Base-by-base conservation (phyloP, 2,329 filamentous ascomycete species). In the Fusarium sp. region DNA sequence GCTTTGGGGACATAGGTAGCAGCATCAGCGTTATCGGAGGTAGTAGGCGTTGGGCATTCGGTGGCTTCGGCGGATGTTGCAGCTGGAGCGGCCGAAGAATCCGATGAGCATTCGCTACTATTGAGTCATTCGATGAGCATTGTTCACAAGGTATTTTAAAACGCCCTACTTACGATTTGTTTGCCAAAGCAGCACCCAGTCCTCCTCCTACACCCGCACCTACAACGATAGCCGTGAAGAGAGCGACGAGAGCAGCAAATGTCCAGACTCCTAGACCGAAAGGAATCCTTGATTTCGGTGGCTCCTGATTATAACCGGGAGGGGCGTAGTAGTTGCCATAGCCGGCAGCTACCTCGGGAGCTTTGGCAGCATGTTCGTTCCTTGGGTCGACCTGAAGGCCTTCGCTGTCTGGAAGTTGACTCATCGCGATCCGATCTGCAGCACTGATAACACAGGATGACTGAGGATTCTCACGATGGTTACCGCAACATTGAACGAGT, bases 241-340 rank as follows among this genome's bases (percentile, higher is more conserved):
- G 26, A 10, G 63, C 67, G 19, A 70, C 49, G 21, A 70, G 51
- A 4, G 57, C 67, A 17, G 62, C 58, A 11, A 70, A 70, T 3
- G 67, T 56, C 67, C 67, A 70, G 7, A 68, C 34, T 15, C 67
- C 67, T 2, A 70, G 51, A n/a, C 67, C 67, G 19, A 70, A 70
- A 1, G 67, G 67, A 14, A 70, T 9, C 14, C 49, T 59, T 8
- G 40, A 34, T 21, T 42, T 43, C 31, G 24, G 13, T 5, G 28
- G 31, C 11, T 57, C 39, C 17, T 51, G 46, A 39, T 70, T 46
- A 15, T 69, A 69, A 1, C 43, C 51, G 0, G 67, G 34, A 40
- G 67, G 62, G 3, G 38, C 21, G 10, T 68, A 67, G 43, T 70
- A 67, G 21, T 39, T 49, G 11, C 43, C 52, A 19, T 70, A 57